Conservation (phyloP, 257 asterid species). For the Rubia yunnanensis region DNA sequence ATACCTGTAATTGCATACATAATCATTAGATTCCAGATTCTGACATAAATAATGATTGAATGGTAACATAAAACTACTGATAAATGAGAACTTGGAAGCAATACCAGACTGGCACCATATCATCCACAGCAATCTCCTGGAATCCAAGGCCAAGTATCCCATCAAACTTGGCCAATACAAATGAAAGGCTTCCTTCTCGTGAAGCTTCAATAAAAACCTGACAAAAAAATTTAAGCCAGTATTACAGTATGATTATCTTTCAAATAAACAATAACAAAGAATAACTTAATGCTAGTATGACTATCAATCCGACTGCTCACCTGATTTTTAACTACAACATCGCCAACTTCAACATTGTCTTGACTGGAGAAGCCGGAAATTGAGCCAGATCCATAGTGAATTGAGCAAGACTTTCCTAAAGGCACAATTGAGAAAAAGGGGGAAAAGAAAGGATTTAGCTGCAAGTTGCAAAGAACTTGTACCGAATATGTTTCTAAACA, state of each 20-base stretch:
- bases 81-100: not conserved
- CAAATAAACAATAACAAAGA: not conserved
- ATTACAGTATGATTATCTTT: not conserved
- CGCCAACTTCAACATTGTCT: conserved; percentile 87
- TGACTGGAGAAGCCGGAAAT: conserved; percentile 83
- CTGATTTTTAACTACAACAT: conserved; percentile 74
- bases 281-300: not conserved
- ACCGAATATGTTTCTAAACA: not conserved
- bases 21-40: not conserved
- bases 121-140: conserved; percentile 80
- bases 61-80: not conserved
- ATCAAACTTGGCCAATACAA: conserved; percentile 71
- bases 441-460: not conserved
- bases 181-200: conserved; percentile 68
- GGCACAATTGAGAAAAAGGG: not conserved
- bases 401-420: conserved; percentile 66
- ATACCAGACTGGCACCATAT: conserved; percentile 88
- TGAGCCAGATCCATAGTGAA: conserved; percentile 80
- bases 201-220: conserved; percentile 88
- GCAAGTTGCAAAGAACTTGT: not conserved
- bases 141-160: conserved; percentile 94
- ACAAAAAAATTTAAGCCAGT: not conserved
- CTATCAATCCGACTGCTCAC: conserved; percentile 26
- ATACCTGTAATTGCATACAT: conserved; percentile 35
- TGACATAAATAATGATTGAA: too few species aligned